A percentile compares a stretch with the other conserved stretches of the same genome.
Evolutionary conservation across 352 stramenopile species (phyloP).

Genomic region (Globisporangium megalacanthum): DNA sequence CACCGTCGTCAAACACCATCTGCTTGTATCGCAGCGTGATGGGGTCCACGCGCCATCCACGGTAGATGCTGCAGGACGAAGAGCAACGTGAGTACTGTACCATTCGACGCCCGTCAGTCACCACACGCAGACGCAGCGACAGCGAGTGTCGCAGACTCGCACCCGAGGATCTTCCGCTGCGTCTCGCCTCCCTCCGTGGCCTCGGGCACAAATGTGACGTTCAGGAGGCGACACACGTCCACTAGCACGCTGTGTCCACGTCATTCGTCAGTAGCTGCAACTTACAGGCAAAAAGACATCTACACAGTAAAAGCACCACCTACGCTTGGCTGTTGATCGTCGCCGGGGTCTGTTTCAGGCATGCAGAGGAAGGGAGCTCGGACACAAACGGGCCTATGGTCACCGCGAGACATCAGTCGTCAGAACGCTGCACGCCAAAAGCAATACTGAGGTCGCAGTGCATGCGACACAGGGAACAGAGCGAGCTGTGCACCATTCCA

Average conservation of each 20-base stretch:
- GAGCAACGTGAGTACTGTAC: not conserved
- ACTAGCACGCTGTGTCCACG: slow-evolving; percentile 34
- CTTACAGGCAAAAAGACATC: not conserved
- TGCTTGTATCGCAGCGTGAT: slow-evolving; percentile 77
- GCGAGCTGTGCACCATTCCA: slow-evolving; percentile 23
- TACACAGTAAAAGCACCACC: slow-evolving; percentile 1
- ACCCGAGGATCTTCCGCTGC: slow-evolving; percentile 51
- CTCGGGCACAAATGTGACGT: slow-evolving; percentile 41
- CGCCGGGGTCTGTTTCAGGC: slow-evolving; percentile 36
- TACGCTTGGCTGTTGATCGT: slow-evolving; percentile 41
- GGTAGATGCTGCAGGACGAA: slow-evolving; percentile 48
- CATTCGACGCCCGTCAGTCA: not conserved
- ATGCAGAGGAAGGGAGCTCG: slow-evolving; percentile 23
- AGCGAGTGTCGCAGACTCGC: slow-evolving; percentile 1
- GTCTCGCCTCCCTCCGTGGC: slow-evolving; percentile 13
- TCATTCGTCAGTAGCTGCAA: not conserved
- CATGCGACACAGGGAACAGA: too few relatives aligned
- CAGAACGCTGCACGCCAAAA: not conserved
- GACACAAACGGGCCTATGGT: slow-evolving; percentile 33
- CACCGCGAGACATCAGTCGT: not conserved
- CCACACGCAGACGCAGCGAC: not conserved
- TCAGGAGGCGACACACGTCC: slow-evolving; percentile 54
- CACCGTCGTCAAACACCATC: slow-evolving; percentile 72
- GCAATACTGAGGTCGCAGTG: not conserved
- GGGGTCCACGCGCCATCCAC: slow-evolving; percentile 73